These are phyloP conservation scores for Lepidium africanum DNA, from an alignment of 345 rosid species.

Conservation along the genomic window DNA sequence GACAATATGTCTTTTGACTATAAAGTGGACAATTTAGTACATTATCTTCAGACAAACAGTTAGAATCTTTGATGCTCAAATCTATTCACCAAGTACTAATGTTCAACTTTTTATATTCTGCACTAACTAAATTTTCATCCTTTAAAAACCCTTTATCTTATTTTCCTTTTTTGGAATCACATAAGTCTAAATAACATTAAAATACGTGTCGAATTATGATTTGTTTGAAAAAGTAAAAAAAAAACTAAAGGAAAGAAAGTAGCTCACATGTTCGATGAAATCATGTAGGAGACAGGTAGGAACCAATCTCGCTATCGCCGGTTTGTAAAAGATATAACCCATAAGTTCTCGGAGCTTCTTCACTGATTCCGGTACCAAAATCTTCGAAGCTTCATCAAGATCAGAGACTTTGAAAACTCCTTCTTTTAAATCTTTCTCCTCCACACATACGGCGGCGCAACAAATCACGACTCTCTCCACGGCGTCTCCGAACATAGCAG, in stretches of 20 bases:
- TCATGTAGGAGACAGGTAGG: slow-evolving; percentile 55
- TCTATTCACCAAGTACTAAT: background rate
- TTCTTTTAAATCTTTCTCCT: slow-evolving; percentile 62
- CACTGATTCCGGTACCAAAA: slow-evolving; percentile 61
- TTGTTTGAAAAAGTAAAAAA: background rate
- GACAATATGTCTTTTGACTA: background rate
- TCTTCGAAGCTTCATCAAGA: slow-evolving; percentile 57
- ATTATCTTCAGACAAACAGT: slow-evolving; percentile 1
- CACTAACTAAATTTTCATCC: slow-evolving; percentile 10
- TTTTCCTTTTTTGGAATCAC: background rate
- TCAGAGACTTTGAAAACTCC: slow-evolving; percentile 55
- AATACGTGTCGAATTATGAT: slow-evolving; percentile 1
- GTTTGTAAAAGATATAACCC: slow-evolving; percentile 37
- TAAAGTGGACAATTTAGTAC: slow-evolving; percentile 1
- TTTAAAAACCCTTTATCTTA: background rate
- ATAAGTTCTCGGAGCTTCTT: slow-evolving; percentile 51
- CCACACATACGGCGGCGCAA: slow-evolving; percentile 70
- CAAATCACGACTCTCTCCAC: slow-evolving; percentile 68
- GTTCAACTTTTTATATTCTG: background rate
- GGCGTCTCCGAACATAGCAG: slow-evolving; percentile 48
- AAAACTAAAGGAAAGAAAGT: background rate
- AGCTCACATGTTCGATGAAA: slow-evolving; percentile 40
- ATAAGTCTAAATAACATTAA: background rate
- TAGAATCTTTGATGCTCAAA: slow-evolving; percentile 1
- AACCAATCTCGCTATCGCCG: slow-evolving; percentile 33